Conservation (phyloP, 2,329 filamentous ascomycete species). For the Diaporthe citri region DNA sequence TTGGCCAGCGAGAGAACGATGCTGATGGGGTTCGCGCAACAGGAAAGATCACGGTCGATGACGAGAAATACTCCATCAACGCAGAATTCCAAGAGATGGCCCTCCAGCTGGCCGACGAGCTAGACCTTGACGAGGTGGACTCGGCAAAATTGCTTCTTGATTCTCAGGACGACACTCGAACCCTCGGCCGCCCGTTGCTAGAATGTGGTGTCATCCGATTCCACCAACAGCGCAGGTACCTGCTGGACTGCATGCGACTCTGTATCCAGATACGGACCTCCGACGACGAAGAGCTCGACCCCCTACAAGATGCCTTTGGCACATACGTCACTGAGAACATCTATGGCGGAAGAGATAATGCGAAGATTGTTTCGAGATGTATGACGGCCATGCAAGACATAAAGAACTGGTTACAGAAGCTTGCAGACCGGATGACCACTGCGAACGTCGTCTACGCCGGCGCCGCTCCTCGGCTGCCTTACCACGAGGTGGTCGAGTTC, state of each 20-base stretch:
- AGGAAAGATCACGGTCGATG: conserved; percentile 83
- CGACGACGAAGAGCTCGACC: conserved; percentile 64
- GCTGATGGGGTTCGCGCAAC: conserved; percentile 33
- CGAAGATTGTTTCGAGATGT: conserved; percentile 79
- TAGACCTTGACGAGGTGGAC: conserved; percentile 91
- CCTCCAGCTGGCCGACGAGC: conserved; percentile 85
- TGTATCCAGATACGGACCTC: conserved; percentile 79
- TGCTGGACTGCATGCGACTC: conserved; percentile 86
- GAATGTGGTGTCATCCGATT: conserved; percentile 88
- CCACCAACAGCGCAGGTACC: conserved; percentile 85
- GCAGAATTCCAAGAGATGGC: conserved; percentile 87
- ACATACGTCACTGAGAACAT: conserved; percentile 69
- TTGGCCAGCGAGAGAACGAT: conserved; percentile 41
- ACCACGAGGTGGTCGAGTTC: conserved; percentile 83
- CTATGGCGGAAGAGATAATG: conserved; percentile 60
- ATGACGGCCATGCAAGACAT: conserved; percentile 82
- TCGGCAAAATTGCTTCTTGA: conserved; percentile 82
- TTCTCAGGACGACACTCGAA: conserved; percentile 75
- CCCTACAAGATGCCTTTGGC: conserved; percentile 63
- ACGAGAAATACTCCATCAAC: conserved; percentile 84
- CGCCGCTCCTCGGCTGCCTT: conserved; percentile 63
- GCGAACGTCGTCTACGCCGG: conserved; percentile 79
- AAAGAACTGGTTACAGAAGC: conserved; percentile 79
- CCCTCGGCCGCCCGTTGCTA: conserved; percentile 78
- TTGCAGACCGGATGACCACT: conserved; percentile 82